These are phyloP conservation scores for Podospora pseudocomata DNA, from an alignment of 495 filamentous ascomycete species.

Conservation along the genomic window DNA sequence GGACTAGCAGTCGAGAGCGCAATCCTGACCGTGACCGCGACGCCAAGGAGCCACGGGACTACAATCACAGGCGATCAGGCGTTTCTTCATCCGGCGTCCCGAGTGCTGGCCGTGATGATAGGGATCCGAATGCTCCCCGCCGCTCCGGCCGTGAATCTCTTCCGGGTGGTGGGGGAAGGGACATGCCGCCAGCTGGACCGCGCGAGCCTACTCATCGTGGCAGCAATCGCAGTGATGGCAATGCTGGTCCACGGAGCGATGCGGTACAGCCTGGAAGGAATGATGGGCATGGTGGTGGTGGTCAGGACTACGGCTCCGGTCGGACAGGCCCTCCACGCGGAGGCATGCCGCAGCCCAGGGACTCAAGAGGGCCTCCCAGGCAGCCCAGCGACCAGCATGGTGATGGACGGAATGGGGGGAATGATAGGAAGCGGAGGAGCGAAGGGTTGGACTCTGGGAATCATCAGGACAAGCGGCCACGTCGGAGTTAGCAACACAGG, in stretches of 20 bases:
- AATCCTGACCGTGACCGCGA: slow-evolving; percentile 23
- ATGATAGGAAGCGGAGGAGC: slow-evolving; percentile 33
- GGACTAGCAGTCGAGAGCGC: slow-evolving; percentile 44
- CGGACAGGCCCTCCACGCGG: slow-evolving; percentile 25
- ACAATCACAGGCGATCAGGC: slow-evolving; percentile 35
- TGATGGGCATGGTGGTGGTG: slow-evolving; percentile 16
- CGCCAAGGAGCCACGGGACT: slow-evolving; percentile 35
- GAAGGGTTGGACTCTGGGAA: slow-evolving; percentile 26
- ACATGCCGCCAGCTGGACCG: slow-evolving; percentile 29
- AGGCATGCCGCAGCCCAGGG: slow-evolving; percentile 22
- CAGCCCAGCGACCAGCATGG: slow-evolving; percentile 22
- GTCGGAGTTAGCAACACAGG: slow-evolving; percentile 23
- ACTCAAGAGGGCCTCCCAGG: slow-evolving; percentile 25
- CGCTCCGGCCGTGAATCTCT: slow-evolving; percentile 26
- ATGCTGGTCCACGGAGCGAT: slow-evolving; percentile 16
- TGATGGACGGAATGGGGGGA: slow-evolving; percentile 26
- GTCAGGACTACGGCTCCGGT: slow-evolving; percentile 22
- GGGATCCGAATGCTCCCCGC: slow-evolving; percentile 20
- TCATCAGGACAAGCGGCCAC: slow-evolving; percentile 34
- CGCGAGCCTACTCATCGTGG: slow-evolving; percentile 25
- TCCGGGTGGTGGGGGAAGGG: slow-evolving; percentile 18
- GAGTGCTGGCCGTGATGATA: slow-evolving; percentile 17
- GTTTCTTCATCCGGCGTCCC: slow-evolving; percentile 16
- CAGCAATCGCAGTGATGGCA: slow-evolving; percentile 25
- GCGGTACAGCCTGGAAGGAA: slow-evolving; percentile 8